Base-by-base conservation (phyloP, 2,329 filamentous ascomycete species). In the Oidium heveae region DNA sequence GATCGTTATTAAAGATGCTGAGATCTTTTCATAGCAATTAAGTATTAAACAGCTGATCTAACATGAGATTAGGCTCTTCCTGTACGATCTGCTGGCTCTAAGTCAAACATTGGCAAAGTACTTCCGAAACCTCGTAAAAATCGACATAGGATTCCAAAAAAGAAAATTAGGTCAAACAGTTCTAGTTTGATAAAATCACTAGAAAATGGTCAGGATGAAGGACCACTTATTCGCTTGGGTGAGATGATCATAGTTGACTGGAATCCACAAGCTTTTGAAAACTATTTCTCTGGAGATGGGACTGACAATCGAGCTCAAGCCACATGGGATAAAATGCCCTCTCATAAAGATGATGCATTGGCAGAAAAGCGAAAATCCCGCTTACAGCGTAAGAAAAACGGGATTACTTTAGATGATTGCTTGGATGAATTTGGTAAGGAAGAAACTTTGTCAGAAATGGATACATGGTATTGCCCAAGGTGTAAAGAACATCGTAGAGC, bases 381-480 rank as follows among this genome's bases (percentile, higher is more conserved):
- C 39, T 71, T 72, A 52, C 71, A 70, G 56, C 82, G 86, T 8
- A 75, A 74, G 62, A 84, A 82, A 66, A 74, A 79, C 54, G 91
- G 91, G 32, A 81, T 95, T 59, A 81, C 80, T 0, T 73, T 98
- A 4, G 83, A 91, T 22, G 87, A 95, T 61, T 98, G 91, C 64
- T 76, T 98, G 55, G 83, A 88, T 56, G 91, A 96, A 67, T 96
- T 94, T 61, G 86, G 91, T 64, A 89, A 89, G 65, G 84, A 88
- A 57, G 91, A 98, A 68, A 80, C 94, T 15, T 72, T 98, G 4
- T 95, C 89, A 0, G 86, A 95, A 66, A 84, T 93, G 64, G 93
- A 98, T 65, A 89, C 86, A 57, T 98, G 91, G 91, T 96, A 93
- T 66, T 98, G 91, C 64, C 89, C 86, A 55, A 79, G 86, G 33